Conservation (phyloP, 768 basidiomycete genomes). For the Lyophyllum shimeji region DNA sequence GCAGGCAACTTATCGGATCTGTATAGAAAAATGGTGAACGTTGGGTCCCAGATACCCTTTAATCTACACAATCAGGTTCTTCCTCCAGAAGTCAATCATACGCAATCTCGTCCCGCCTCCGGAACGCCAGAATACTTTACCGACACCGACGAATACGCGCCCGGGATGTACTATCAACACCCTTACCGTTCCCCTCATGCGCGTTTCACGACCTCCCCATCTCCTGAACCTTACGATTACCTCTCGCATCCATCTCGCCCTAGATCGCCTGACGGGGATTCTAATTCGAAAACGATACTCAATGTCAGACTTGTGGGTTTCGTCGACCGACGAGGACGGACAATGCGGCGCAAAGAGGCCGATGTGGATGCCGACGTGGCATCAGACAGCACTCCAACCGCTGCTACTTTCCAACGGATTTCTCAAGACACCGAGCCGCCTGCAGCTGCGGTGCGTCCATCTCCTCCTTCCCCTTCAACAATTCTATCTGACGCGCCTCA, state of each 20-base stretch:
- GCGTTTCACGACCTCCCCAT: slow-evolving; percentile 14
- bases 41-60: slow-evolving; percentile 60
- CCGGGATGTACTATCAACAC: slow-evolving; percentile 14
- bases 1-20: slow-evolving; percentile 2
- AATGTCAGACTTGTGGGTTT: slow-evolving; percentile 31
- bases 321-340: slow-evolving; percentile 20
- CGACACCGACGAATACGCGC: slow-evolving; percentile 16
- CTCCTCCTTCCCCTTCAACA: not conserved
- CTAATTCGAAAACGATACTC: slow-evolving; percentile 26
- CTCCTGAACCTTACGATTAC: slow-evolving; percentile 11
- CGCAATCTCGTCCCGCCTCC: slow-evolving; percentile 29
- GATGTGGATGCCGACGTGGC: slow-evolving; percentile 1
- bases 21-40: slow-evolving; percentile 69
- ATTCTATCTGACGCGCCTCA: slow-evolving; percentile 1
- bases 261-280: slow-evolving; percentile 3
- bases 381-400: slow-evolving; percentile 8
- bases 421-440: not conserved
- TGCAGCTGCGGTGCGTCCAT: slow-evolving; percentile 3
- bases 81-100: slow-evolving; percentile 23
- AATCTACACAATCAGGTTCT: slow-evolving; percentile 46
- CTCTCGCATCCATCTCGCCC: slow-evolving; percentile 8
- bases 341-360: slow-evolving; percentile 3
- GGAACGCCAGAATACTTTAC: slow-evolving; percentile 21
- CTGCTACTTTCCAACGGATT: not conserved
- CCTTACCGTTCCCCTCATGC: slow-evolving; percentile 12